Base-by-base conservation (phyloP, 169 alveolate genomes). In the Theileria sp. region DNA sequence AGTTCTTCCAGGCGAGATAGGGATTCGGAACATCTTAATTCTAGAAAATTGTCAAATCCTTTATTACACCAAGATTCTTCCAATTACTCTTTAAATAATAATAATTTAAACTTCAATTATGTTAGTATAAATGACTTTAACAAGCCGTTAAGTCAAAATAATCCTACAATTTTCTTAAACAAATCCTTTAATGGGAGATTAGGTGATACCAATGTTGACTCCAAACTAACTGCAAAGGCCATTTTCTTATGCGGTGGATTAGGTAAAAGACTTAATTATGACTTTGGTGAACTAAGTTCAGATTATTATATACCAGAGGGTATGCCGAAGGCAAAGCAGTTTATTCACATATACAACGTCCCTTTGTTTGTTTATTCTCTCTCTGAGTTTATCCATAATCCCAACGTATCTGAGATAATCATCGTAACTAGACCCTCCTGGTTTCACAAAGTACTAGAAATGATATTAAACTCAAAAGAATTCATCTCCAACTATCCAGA, bases 321-420 rank as follows among this genome's bases (percentile, higher is more conserved):
- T 36, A 25, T 75, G 65, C 86, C 90, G 2, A 58, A 26, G 7
- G 21, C 51, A 32, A 84, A 84, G 58, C 90, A 84, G 79, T 78
- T 84, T 50, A 61, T 77, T 8, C 71, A 26, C 26, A 12, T 84
- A 32, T 54, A 84, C 50, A 76, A 76, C 19, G 67, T 78, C n/a
- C 90, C 90, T 36, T 21, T 84, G 44, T 84, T 77, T 44, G 56
- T 84, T 25, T 84, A 77, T 34, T 84, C 90, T 32, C 62, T 84
- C 19, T 17, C 86, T 19, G 90, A 84, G 54, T 49, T 84, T 9
- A 62, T 84, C 12, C 44, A 44, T 15, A 74, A 72, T 4, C 79
- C 87, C 15, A 13, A 49, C 17, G 64, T 84, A 21, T 58, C 51
- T 44, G 87, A 84, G 68, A 36, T 84, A 7, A 44, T 60, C 25